Evolutionary conservation across 768 basidiomycete species (phyloP).

Genomic region (Auriculariales sp.): DNA sequence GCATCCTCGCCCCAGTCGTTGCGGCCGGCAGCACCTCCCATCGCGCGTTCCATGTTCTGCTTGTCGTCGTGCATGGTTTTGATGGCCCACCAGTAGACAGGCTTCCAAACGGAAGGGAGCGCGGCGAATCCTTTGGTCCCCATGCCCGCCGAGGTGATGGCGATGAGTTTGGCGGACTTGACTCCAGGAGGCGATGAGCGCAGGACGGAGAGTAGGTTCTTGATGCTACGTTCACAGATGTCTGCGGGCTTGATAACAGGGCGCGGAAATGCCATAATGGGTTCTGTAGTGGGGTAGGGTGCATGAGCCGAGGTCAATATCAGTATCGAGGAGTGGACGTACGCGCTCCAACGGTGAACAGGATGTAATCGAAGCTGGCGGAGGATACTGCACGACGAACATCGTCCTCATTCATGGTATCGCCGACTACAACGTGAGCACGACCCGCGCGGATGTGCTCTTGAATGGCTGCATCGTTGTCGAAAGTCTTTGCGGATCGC

Average conservation of each 20-base stretch:
- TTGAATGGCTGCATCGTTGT: slow-evolving; percentile 37
- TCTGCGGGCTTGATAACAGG: slow-evolving; percentile 31
- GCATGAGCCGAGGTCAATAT: slow-evolving; percentile 1
- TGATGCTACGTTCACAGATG: slow-evolving; percentile 41
- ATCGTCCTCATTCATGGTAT: slow-evolving; percentile 39
- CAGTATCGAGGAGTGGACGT: neutral
- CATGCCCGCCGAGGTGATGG: slow-evolving; percentile 38
- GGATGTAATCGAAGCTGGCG: slow-evolving; percentile 32
- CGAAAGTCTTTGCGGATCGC: slow-evolving; percentile 36
- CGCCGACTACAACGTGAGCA: slow-evolving; percentile 43
- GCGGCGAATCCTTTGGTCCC: slow-evolving; percentile 27
- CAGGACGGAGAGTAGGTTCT: slow-evolving; percentile 30
- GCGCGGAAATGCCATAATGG: slow-evolving; percentile 25
- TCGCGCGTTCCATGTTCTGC: slow-evolving; percentile 34
- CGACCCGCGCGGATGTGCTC: slow-evolving; percentile 31
- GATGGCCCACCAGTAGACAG: slow-evolving; percentile 33
- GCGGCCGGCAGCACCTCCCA: slow-evolving; percentile 21
- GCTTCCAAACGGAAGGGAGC: slow-evolving; percentile 34
- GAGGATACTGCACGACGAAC: slow-evolving; percentile 18
- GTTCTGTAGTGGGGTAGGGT: slow-evolving; percentile 30
- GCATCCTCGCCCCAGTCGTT: slow-evolving; percentile 29
- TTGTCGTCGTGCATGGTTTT: slow-evolving; percentile 43
- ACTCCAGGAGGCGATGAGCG: neutral
- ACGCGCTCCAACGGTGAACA: slow-evolving; percentile 47
- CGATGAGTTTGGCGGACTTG: slow-evolving; percentile 34